These are phyloP conservation scores for Acanthamoeba culbertsoni DNA, from an alignment of 208 protist species.

Conservation along the genomic window DNA sequence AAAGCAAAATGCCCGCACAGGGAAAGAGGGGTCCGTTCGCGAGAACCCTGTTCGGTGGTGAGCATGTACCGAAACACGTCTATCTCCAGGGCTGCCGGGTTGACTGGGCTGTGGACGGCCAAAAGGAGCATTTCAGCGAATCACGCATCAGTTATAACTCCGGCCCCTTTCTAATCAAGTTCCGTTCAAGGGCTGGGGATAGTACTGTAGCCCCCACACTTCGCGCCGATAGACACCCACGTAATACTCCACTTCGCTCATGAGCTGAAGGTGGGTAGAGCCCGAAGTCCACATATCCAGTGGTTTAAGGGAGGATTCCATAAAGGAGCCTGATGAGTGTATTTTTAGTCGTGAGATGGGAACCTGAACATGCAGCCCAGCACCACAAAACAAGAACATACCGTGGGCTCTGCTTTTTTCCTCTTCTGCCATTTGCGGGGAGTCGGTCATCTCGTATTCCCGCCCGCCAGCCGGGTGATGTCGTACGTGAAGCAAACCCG, in stretches of 20 bases:
- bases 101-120: not conserved
- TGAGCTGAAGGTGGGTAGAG: not conserved
- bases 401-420: too few relatives aligned
- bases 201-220: not conserved
- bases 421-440: too few relatives aligned
- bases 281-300: not conserved
- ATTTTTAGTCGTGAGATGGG: too few relatives aligned
- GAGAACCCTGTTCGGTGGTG: not conserved
- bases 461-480: too few relatives aligned
- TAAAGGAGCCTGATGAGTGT: too few relatives aligned
- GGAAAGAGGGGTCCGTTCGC: not conserved
- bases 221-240: not conserved
- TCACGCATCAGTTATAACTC: not conserved
- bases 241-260: not conserved
- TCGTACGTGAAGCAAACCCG: too few relatives aligned
- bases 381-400: too few relatives aligned
- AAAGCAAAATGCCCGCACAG: not conserved
- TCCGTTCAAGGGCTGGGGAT: not conserved
- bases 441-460: too few relatives aligned
- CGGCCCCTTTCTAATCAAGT: too few relatives aligned
- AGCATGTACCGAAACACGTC: not conserved
- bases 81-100: not conserved
- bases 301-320: too few relatives aligned
- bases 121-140: not conserved
- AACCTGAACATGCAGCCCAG: too few relatives aligned